Evolutionary conservation across 305 asterid species (phyloP).

Genomic region (Solanum aculeatissimum): DNA sequence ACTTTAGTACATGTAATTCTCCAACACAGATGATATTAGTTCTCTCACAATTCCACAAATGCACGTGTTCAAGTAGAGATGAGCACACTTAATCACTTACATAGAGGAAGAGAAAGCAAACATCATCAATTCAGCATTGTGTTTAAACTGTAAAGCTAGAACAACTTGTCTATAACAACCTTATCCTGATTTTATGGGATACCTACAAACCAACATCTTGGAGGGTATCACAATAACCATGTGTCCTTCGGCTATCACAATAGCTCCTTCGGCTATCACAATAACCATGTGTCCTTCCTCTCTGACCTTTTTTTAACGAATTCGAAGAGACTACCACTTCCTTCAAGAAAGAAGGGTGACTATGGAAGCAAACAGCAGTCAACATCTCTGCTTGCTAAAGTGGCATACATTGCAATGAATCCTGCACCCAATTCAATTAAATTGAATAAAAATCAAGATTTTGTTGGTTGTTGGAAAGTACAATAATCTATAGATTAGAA

Average conservation of each 20-base stretch:
- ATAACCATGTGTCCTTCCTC: constrained; percentile 46
- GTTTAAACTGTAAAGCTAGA: not conserved
- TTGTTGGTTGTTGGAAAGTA: not conserved
- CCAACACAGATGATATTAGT: not conserved
- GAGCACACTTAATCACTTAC: not conserved
- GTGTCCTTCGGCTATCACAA: constrained; percentile 41
- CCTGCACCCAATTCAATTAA: constrained; percentile 13
- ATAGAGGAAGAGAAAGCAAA: not conserved
- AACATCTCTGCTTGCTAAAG: constrained; percentile 45
- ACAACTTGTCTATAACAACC: not conserved
- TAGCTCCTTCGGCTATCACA: constrained; percentile 48
- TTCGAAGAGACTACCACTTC: constrained; percentile 34
- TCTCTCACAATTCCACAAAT: not conserved
- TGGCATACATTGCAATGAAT: constrained; percentile 46
- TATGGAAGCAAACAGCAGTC: constrained; percentile 49
- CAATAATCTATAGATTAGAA: not conserved
- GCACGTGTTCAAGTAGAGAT: not conserved
- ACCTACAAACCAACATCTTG: constrained; percentile 46
- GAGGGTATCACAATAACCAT: constrained; percentile 50
- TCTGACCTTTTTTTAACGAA: constrained; percentile 26
- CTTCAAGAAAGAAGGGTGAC: constrained; percentile 43
- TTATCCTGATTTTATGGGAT: constrained; percentile 33
- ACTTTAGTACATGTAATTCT: not conserved
- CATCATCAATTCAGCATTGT: not conserved
- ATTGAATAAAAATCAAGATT: not conserved